Base-by-base conservation (phyloP, 192 early-diverging fungal genomes). In the Entophlyctis luteolus region DNA sequence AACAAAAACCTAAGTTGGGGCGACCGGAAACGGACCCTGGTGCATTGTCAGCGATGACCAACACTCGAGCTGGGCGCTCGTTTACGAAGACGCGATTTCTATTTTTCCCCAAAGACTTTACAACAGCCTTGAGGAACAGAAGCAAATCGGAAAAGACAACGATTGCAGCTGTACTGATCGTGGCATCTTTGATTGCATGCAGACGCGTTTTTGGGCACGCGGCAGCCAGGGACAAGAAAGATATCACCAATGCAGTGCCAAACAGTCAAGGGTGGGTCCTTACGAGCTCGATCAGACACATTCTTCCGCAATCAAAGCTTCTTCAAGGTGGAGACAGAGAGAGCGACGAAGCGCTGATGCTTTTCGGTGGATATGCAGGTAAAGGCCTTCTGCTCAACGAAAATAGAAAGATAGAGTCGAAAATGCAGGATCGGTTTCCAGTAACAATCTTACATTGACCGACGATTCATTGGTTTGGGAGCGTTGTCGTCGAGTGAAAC, bases 281-380 rank as follows among this genome's bases (percentile, higher is more conserved):
- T 3, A 82, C 81, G 27, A 72, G 48, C 55, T 62, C 56, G 4
- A 62, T 78, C 36, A 67, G 81, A 25, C 70, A 78, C 67, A 62
- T 82, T 59, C 47, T 82, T 18, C 81, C 81, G 5, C 32, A 71
- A 18, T 78, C 76, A n/a, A 57, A 54, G 20, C 67, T 82, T 18
- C 28, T 82, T 33, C 27, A 76, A 22, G 81, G 81, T 34, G 72
- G 59, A 18, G 81, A 80, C 53, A 55, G 71, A 23, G 71, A 77
- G 60, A 50, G 59, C 3, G 81, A 82, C 52, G 79, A 80, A 22
- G 62, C 39, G 0, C 58, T 77, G 53, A 71, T 55, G 35, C 36
- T 78, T 18, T 82, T 82, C 76, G 81, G 81, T 23, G 77, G 77
- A 16, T 82, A 82, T 65, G 73, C 68, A 25, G 79, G 63, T 66